A percentile compares a stretch with the other conserved stretches of the same genome.
Evolutionary conservation across 108 stramenopile species (phyloP).

Genomic region (Cyclotella sp.): DNA sequence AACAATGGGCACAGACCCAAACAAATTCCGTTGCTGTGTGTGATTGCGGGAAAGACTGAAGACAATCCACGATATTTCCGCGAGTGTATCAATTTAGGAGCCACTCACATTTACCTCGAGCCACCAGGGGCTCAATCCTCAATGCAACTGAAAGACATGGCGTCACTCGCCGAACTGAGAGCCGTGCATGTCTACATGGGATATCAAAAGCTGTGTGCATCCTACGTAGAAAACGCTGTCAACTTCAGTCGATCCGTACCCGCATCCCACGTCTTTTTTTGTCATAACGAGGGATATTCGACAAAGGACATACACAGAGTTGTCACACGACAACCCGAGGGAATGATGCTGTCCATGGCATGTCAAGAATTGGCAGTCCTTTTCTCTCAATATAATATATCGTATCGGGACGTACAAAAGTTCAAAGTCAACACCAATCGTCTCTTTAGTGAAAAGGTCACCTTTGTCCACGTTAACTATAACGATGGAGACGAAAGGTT

Average conservation of each 20-base stretch:
- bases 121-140: conserved; percentile 84
- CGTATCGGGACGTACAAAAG: conserved; percentile 54
- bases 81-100: conserved; percentile 60
- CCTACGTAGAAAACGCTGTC: conserved; percentile 64
- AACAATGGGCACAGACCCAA: not conserved
- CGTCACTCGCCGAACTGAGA: conserved; percentile 36
- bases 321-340: conserved; percentile 73
- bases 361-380: conserved; percentile 84
- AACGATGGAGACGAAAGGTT: conserved; percentile 24
- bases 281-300: conserved; percentile 83
- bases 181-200: conserved; percentile 78
- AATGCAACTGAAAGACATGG: conserved; percentile 66
- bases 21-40: conserved; percentile 23
- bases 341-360: conserved; percentile 89
- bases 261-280: conserved; percentile 65
- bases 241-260: conserved; percentile 39
- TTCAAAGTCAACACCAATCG: conserved; percentile 70
- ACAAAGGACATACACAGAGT: conserved; percentile 60
- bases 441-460: conserved; percentile 60
- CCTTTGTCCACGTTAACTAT: conserved; percentile 34
- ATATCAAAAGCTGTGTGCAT: conserved; percentile 81
- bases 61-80: conserved; percentile 76
- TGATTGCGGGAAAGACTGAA: conserved; percentile 67
- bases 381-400: conserved; percentile 74
- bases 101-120: conserved; percentile 76